These are phyloP conservation scores for Salinomyces thailandicus DNA, from an alignment of 2,329 filamentous ascomycete genomes.

Conservation along the genomic window DNA sequence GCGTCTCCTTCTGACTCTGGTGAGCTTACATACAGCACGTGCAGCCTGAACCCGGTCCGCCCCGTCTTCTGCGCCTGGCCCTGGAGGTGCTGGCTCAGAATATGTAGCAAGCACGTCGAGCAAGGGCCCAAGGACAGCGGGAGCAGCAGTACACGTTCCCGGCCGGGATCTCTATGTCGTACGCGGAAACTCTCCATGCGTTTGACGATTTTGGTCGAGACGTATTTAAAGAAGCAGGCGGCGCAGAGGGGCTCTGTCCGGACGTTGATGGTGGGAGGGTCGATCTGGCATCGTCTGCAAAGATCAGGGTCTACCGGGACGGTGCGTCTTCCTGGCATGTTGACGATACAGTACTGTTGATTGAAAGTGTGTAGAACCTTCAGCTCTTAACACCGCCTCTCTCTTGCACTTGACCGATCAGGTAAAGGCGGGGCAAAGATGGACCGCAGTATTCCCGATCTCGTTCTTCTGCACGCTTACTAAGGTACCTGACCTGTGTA, in stretches of 20 bases:
- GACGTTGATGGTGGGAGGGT: slow-evolving; percentile 42
- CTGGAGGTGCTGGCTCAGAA: slow-evolving; percentile 60
- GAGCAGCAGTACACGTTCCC: slow-evolving; percentile 53
- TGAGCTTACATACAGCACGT: slow-evolving; percentile 38
- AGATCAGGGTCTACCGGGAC: slow-evolving; percentile 16
- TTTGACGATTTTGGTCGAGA: slow-evolving; percentile 69
- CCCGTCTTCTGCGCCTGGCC: slow-evolving; percentile 55
- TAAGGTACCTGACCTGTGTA: too few relatives aligned
- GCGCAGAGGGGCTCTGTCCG: slow-evolving; percentile 51
- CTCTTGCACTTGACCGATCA: too few relatives aligned
- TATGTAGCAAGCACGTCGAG: slow-evolving; percentile 64
- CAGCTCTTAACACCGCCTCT: too few relatives aligned
- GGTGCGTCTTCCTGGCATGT: slow-evolving; percentile 18
- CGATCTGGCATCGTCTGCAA: slow-evolving; percentile 49
- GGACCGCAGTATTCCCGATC: too few relatives aligned
- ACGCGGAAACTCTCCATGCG: slow-evolving; percentile 59
- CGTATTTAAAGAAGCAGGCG: slow-evolving; percentile 68
- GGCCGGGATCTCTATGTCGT: slow-evolving; percentile 31
- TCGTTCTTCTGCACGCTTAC: too few relatives aligned
- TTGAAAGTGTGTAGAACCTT: too few relatives aligned
- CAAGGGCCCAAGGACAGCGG: slow-evolving; percentile 76
- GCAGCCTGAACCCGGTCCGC: slow-evolving; percentile 57
- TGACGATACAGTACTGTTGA: too few relatives aligned
- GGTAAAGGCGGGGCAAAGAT: too few relatives aligned
- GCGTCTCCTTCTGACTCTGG: background rate